These are phyloP conservation scores for Lachnellula suecica DNA, from an alignment of 2,329 filamentous ascomycete genomes.

Conservation along the genomic window DNA sequence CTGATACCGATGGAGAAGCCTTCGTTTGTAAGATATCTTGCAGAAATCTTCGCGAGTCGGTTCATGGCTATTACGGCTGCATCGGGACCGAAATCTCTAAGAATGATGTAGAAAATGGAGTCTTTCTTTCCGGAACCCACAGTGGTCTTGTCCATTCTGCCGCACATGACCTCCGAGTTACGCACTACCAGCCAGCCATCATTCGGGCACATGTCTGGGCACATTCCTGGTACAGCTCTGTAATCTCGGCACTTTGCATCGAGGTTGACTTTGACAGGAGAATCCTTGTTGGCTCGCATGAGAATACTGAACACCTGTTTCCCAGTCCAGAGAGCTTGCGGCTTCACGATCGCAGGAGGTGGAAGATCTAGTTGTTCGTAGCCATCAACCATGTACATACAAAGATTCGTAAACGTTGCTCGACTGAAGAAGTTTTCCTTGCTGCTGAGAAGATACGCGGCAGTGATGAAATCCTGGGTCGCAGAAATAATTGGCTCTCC, in stretches of 20 bases:
- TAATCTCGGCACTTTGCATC: constrained; percentile 91
- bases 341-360: constrained; percentile 82
- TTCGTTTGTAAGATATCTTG: constrained; percentile 81
- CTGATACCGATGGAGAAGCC: constrained; percentile 96
- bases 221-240: constrained; percentile 54
- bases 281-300: constrained; percentile 84
- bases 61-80: constrained; percentile 92
- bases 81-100: constrained; percentile 90
- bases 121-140: constrained; percentile 98
- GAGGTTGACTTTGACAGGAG: constrained; percentile 81
- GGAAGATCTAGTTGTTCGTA: constrained; percentile 79
- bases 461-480: constrained; percentile 99
- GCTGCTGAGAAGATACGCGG: constrained; percentile 84
- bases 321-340: constrained; percentile 87
- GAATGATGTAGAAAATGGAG: constrained; percentile 94
- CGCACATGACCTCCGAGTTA: constrained; percentile 97
- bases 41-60: constrained; percentile 84
- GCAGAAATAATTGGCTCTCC: constrained; percentile 97
- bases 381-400: constrained; percentile 89
- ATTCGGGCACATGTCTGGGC: constrained; percentile 75
- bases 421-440: constrained; percentile 94
- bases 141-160: constrained; percentile 95
- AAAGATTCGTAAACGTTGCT: constrained; percentile 83
- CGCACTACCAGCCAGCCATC: constrained; percentile 91
- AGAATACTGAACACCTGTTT: constrained; percentile 95